Evolutionary conservation across 352 stramenopile species (phyloP), one percentile per base, ranked within the genome.

Genomic region (Phytophthora capsici): DNA sequence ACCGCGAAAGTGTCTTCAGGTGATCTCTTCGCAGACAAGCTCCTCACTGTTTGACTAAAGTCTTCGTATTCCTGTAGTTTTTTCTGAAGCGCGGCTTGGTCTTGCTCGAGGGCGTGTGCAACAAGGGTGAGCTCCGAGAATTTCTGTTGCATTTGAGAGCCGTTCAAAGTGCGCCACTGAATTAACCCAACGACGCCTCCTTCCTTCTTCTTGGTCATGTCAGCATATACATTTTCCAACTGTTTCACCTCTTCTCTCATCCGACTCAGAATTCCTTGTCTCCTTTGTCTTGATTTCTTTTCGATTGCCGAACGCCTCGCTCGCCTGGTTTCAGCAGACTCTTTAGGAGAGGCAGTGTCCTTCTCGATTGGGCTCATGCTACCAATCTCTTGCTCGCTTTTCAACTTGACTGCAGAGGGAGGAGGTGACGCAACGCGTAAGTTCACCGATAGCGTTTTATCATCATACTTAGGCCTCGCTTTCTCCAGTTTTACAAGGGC

Each of bases 241-340:
- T 67, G 65, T 56, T 75, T 63, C 12, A 87, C 63, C n/a, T 90
- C 72, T n/a, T 85, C 61, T 34, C 75, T 66, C 81, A 88, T 90
- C 2, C 19, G 26, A 3, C 59, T 59, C 0, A 77, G 43, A 17
- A 60, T 25, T n/a, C 34, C 34, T 50, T 66, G 66, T 22, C 66
- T 52, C 26, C 61, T 60, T 51, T 75, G 70, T 16, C 62, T 59
- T 1, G 70, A 84, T 40, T 81, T 80, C 57, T 76, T 73, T 60
- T 87, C 78, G 36, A 87, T 87, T 16, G 77, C 78, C 4, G 75
- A 81, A 19, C 75, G 72, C 16, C 75, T 63, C 16, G 73, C 69
- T 48, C 78, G 72, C 17, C 66, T 72, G 22, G 41, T 43, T 36
- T 76, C 51, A 36, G 37, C 38, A 10, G 57, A 3, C 10, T 66